Base-by-base conservation (phyloP, 2,329 filamentous ascomycete genomes). In the Hymenoscyphus infarciens region DNA sequence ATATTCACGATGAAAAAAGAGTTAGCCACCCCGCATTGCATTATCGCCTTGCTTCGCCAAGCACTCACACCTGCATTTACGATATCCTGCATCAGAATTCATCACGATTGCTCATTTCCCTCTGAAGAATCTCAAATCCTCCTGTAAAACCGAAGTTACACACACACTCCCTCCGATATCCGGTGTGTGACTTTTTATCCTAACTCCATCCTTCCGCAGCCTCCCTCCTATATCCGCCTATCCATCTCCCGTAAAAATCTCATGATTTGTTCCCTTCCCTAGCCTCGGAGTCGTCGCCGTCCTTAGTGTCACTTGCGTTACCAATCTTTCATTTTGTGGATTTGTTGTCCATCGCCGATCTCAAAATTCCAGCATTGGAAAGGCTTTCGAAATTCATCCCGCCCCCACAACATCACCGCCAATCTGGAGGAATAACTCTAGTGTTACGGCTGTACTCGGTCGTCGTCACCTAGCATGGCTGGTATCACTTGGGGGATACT, bases 1-100 rank as follows among this genome's bases (percentile, higher is more conserved):
- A 29, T 19, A 13, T 38, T 33, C 35, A 27, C 54, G 25, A 31
- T 16, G 25, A 27, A 15, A 22, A 57, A 25, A 38, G 2, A 42
- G 55, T 55, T 19, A 52, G 54, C 54, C 54, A 57, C 56, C 56
- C 56, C 56, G 56, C 56, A 56, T 31, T 56, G 54, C 42, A 49
- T 49, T 22, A 22, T 49, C 42, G 42, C 42, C 42, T 35, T 56
- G 54, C 54, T n/a, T 31, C 35, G 16, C 54, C 54, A 16, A 55
- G 53, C 25, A 31, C 11, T 27, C 39, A 42, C 39, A 42, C 53
- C 53, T 55, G 53, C 53, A 33, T 55, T 55, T 55, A 55, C 53
- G 53, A 55, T 42, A 27, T 33, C 16, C 25, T 55, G 53, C 53
- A 55, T 13, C 53, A 16, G 13, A n/a, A 3, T 16, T 27, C 53